Evolutionary conservation across 768 basidiomycete species (phyloP), one percentile per base, ranked within the genome.

Genomic region (Amanita molliuscula): DNA sequence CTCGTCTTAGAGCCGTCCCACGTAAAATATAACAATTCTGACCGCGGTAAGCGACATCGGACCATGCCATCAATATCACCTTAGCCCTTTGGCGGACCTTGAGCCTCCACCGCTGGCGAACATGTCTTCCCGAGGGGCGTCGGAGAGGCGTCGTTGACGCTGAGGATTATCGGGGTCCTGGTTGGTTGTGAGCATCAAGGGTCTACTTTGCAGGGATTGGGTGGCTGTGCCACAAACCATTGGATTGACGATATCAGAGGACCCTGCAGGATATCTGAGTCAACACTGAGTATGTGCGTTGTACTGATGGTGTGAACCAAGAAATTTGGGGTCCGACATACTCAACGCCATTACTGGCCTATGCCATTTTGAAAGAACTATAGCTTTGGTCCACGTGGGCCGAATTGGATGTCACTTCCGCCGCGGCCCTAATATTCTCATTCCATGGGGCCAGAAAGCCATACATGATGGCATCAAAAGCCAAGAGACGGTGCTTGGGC

Each of bases 171-270:
- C 35, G 35, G 46, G 34, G 34, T 47, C 46, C 44, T 44, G 13
- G 16, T 20, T 44, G 13, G 16, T 20, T n/a, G 26, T 33, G 33
- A 47, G 25, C 25, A 47, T 47, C 46, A 47, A 47, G 46, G 46
- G 46, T 47, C 46, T 33, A 37, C 13, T 15, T 11, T 37, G 33
- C 35, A 47, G 35, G 46, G 46, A 37, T 44, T 25, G 9, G 9
- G 46, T 47, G 46, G 46, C 46, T 47, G 46, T 47, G 46, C 46
- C 35, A 25, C 20, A 25, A 36, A 8, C 25, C 35, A 47, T 47
- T 47, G 46, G 46, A 26, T 28, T 47, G 26, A 35, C 46, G 16
- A n/a, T 21, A 38, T 44, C 42, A 18, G 9, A 23, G 35, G 46
- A 47, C 46, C 46, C 46, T 47, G 46, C 46, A 47, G 33, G 34